Evolutionary conservation across 176 grass and related monocot species (phyloP).

Genomic region (Avena atlantica): DNA sequence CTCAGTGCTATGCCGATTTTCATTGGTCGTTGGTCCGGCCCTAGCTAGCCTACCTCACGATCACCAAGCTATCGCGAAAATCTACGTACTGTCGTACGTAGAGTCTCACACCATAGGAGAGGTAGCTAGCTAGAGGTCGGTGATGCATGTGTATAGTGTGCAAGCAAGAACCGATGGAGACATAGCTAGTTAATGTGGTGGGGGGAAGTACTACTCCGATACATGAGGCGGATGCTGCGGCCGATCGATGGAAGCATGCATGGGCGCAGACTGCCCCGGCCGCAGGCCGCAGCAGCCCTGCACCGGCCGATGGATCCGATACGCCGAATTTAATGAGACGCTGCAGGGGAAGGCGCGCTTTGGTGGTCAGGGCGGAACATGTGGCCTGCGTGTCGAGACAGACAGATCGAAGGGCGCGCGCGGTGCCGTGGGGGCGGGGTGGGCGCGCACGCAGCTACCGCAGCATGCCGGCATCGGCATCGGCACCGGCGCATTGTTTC

Average conservation of each 20-base stretch:
- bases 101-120: neutral
- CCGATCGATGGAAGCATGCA: neutral
- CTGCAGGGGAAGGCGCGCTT: neutral
- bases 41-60: too few relatives aligned
- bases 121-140: neutral
- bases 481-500: constrained; percentile 22
- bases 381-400: neutral
- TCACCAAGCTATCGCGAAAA: neutral
- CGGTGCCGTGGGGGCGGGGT: neutral
- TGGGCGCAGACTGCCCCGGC: neutral
- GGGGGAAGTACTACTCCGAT: neutral
- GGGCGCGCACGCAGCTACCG: neutral
- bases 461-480: constrained; percentile 2
- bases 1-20: neutral
- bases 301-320: neutral
- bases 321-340: neutral
- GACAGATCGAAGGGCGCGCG: constrained; percentile 5
- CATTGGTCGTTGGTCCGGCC: neutral
- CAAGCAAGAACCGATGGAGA: too few relatives aligned
- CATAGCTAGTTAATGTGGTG: too few relatives aligned
- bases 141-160: neutral
- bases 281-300: neutral
- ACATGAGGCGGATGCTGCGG: neutral
- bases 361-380: neutral
- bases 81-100: too few relatives aligned